Conservation (phyloP, 352 stramenopile genomes). For the Phytophthora macrochlamydospora region DNA sequence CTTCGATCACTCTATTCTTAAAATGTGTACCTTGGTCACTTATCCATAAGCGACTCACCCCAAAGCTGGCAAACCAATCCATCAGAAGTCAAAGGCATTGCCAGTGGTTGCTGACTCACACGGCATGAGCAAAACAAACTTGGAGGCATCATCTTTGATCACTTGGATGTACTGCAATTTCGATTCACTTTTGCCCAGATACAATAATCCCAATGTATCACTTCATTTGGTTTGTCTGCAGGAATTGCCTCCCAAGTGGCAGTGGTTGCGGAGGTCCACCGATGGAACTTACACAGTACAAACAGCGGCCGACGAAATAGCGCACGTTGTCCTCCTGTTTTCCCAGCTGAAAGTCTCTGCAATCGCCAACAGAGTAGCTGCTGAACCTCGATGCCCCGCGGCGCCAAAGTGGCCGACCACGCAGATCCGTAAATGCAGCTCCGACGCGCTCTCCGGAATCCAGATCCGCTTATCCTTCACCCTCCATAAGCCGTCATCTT, state of each 20-base stretch:
- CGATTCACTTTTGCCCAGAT: conserved; percentile 4
- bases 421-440: too few relatives aligned
- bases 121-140: conserved; percentile 25
- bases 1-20: conserved; percentile 31
- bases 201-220: conserved; percentile 44
- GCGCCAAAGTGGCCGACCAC: too few relatives aligned
- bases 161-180: conserved; percentile 28
- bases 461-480: too few relatives aligned
- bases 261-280: neutral
- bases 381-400: too few relatives aligned
- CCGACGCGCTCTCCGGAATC: too few relatives aligned
- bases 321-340: too few relatives aligned
- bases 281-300: conserved; percentile 13
- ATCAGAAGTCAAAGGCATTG: conserved; percentile 5
- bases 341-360: too few relatives aligned
- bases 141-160: conserved; percentile 35
- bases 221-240: conserved; percentile 39
- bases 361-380: too few relatives aligned
- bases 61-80: conserved; percentile 34
- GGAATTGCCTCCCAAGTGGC: conserved; percentile 26
- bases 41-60: conserved; percentile 27
- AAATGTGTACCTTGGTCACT: conserved; percentile 33
- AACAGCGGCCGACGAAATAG: conserved; percentile 14
- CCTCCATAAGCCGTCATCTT: too few relatives aligned
- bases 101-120: conserved; percentile 7